phyloP scores from a whole-genome alignment of 257 asterid genomes.

The Salvia miltiorrhiza region DNA sequence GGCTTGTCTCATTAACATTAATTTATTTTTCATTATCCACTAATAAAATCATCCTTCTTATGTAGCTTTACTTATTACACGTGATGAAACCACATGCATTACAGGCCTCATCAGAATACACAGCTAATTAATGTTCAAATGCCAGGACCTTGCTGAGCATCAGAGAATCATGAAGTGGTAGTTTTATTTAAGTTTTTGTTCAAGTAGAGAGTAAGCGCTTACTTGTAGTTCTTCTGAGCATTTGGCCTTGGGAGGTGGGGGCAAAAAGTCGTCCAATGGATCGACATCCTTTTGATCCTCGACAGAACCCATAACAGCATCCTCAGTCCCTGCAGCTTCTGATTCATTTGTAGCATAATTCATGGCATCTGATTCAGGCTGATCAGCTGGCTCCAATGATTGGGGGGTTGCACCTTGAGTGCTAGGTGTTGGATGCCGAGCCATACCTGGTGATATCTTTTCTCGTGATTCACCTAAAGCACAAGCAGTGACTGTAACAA shows the following conservation, averaged over 20 bases:
- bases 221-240: constrained; percentile 93
- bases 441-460: constrained; percentile 42
- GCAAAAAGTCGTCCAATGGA: constrained; percentile 63
- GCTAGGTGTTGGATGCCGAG: constrained; percentile 40
- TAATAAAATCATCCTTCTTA: background rate
- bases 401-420: constrained; percentile 54
- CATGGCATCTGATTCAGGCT: constrained; percentile 35
- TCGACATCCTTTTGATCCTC: constrained; percentile 57
- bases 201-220: no score
- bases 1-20: background rate
- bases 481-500: constrained; percentile 12
- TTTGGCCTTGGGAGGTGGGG: constrained; percentile 66
- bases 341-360: constrained; percentile 32
- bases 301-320: constrained; percentile 40
- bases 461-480: constrained; percentile 61
- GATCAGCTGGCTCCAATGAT: constrained; percentile 41
- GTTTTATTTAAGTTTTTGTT: no score
- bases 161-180: background rate
- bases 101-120: background rate
- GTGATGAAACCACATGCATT: background rate
- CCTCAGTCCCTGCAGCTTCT: constrained; percentile 48
- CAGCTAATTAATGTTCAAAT: background rate
- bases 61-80: background rate
- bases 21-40: constrained; percentile 3
- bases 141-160: background rate